These are phyloP conservation scores for Penicillium olsonii DNA, from an alignment of 2,329 filamentous ascomycete species.

Conservation along the genomic window DNA sequence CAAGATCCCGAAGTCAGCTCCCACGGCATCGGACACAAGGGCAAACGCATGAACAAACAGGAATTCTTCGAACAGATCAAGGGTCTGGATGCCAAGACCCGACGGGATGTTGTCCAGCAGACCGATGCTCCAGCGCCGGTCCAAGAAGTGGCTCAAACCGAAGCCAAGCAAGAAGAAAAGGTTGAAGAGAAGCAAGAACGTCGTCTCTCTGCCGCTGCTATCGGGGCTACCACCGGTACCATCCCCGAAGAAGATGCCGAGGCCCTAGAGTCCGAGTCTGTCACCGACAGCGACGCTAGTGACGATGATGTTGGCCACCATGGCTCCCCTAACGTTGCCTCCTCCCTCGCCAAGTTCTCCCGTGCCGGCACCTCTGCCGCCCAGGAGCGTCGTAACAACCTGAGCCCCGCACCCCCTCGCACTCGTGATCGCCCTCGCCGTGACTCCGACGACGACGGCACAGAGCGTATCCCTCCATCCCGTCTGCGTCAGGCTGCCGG, in stretches of 20 bases:
- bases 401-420: conserved; percentile 29
- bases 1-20: conserved; percentile 40
- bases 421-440: conserved; percentile 26
- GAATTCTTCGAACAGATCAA: conserved; percentile 67
- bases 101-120: conserved; percentile 49
- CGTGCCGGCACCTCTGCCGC: conserved; percentile 34
- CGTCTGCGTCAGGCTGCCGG: conserved; percentile 36
- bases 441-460: conserved; percentile 48
- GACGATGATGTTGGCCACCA: conserved; percentile 23
- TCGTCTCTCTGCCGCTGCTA: conserved; percentile 24
- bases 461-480: conserved; percentile 43
- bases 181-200: conserved; percentile 28
- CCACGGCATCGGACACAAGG: conserved; percentile 47
- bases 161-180: conserved; percentile 31
- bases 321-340: conserved; percentile 37
- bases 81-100: conserved; percentile 60
- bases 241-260: conserved; percentile 17
- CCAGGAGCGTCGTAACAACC: conserved; percentile 40
- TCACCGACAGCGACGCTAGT: conserved; percentile 25
- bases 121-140: conserved; percentile 43
- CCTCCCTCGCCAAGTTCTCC: conserved; percentile 40
- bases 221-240: conserved; percentile 11
- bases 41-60: conserved; percentile 63
- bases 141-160: conserved; percentile 39
- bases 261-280: conserved; percentile 25